Evolutionary conservation across 345 rosid species (phyloP), one percentile per base, ranked within the genome.

Genomic region (Boechera retrofracta): DNA sequence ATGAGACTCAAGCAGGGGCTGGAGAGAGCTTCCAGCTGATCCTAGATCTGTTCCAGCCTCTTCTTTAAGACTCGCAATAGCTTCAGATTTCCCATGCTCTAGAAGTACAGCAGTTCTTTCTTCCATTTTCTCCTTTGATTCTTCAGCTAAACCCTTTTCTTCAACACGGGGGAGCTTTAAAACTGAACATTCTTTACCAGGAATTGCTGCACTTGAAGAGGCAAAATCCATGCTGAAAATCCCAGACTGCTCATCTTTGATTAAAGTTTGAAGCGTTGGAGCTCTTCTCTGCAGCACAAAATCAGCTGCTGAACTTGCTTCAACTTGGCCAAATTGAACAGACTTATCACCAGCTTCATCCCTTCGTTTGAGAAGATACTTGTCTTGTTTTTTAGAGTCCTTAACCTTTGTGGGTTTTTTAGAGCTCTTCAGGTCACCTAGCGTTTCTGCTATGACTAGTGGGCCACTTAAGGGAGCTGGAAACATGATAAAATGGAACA

Each of bases 381-480:
- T 87, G 70, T 91, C 96, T 82, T 88, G 86, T 85, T 91, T 93
- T 18, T 86, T 82, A 11, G 77, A 84, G 72, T 89, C 98, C 96
- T 93, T 89, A 60, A 84, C 85, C 87, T 91, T 96, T 72, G 83
- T 36, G 48, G 85, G 64, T 36, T 83, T 93, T 53, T 86, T 88
- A 33, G 96, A 81, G 79, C 82, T 79, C 85, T 87, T 93, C 65
- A 71, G 80, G 60, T 84, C 80, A 75, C 93, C 84, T 72, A 91
- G 82, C 60, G 94, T 72, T 80, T 96, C 99, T 3, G 99, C 97
- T 69, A 88, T 85, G 64, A 91, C 97, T 79, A 96, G 71, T 28
- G 99, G 99, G 58, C 99, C 99, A 77, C 95, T 93, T 83, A 91
- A 85, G 72, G 95, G 96, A 84, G 99, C 99, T 96, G 88, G 51